phyloP scores from a whole-genome alignment of 352 stramenopile species.

The Phytophthora capsici region DNA sequence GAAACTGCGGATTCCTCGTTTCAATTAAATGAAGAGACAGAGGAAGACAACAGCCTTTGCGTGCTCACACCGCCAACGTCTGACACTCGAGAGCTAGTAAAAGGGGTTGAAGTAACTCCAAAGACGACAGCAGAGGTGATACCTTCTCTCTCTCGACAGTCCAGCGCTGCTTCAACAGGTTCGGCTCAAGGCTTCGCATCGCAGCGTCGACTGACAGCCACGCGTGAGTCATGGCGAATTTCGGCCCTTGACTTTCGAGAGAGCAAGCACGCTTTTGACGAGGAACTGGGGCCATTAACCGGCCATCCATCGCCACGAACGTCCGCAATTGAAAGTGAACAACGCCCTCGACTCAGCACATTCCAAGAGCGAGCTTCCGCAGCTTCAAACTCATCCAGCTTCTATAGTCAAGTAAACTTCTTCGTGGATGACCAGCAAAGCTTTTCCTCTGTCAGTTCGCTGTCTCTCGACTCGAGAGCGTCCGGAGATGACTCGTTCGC shows the following conservation, averaged over 20 bases:
- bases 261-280: slow-evolving; percentile 35
- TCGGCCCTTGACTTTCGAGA: slow-evolving; percentile 28
- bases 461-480: slow-evolving; percentile 22
- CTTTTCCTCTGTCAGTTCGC: slow-evolving; percentile 25
- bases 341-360: slow-evolving; percentile 19
- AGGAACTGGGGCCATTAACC: slow-evolving; percentile 25
- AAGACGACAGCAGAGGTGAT: too few species aligned
- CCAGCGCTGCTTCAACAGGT: slow-evolving; percentile 18
- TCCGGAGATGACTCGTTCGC: slow-evolving; percentile 39
- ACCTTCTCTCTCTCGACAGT: slow-evolving; percentile 18
- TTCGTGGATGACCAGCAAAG: slow-evolving; percentile 44
- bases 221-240: slow-evolving; percentile 28
- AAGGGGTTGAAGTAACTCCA: too few species aligned
- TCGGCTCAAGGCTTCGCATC: slow-evolving; percentile 7
- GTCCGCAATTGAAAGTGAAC: slow-evolving; percentile 6
- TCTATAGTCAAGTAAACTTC: slow-evolving; percentile 35
- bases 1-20: slow-evolving; percentile 26
- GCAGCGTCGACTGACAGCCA: slow-evolving; percentile 13
- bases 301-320: slow-evolving; percentile 1
- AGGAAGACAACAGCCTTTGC: slow-evolving; percentile 12
- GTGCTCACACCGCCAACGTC: slow-evolving; percentile 8
- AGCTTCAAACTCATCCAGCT: slow-evolving; percentile 15
- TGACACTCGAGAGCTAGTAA: background rate
- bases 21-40: slow-evolving; percentile 4
- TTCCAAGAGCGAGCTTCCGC: slow-evolving; percentile 25